Base-by-base conservation (phyloP, 2,329 filamentous ascomycete genomes). In the Beauveria caledonica region DNA sequence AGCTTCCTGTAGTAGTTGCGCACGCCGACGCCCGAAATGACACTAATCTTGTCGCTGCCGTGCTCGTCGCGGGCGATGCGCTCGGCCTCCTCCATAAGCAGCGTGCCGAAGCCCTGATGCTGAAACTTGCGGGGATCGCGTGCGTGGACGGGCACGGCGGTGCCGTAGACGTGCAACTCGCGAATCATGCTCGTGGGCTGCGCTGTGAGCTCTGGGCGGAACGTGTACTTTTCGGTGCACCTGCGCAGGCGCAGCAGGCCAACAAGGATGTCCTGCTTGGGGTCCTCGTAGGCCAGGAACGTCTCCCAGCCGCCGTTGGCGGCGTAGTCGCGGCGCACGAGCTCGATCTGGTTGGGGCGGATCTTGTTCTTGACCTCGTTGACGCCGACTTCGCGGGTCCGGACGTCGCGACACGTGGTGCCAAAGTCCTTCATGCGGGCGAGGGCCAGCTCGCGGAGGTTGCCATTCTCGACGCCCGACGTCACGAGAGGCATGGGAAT, bases 401-500 rank as follows among this genome's bases (percentile, higher is more conserved):
- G 87, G 25, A 99, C 94, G 69, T 99, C 94, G 64, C 95, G 90
- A 72, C 95, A 99, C 1, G 90, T 91, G 0, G 94, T 99, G 54
- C 95, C 95, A 67, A 99, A 97, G 72, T 99, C 94, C 74, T 97
- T 97, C 95, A 99, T 99, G 23, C 94, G 83, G n/a, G 92, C 92
- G 60, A 99, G 78, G 0, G 94, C 93, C 53, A 99, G 79, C 73
- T 99, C 94, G 63, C 94, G 86, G 44, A 99, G 78, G 71, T 99
- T 99, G 63, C 94, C 94, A 67, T 99, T 99, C 76, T 99, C 94
- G 0, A 99, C 94, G 45, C 94, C 94, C 0, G 93, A 96, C 0
- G 94, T 97, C n/a, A 99, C 95, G 25, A 99, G 81, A 0, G 94
- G 94, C 94, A 99, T 99, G n/a, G 94, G 94, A 62, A 99, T 99